Percentiles rank a stretch among this genome's conserved stretches.
These are phyloP conservation scores for Fusarium musae DNA, from an alignment of 2,329 filamentous ascomycete species.

Conservation along the genomic window DNA sequence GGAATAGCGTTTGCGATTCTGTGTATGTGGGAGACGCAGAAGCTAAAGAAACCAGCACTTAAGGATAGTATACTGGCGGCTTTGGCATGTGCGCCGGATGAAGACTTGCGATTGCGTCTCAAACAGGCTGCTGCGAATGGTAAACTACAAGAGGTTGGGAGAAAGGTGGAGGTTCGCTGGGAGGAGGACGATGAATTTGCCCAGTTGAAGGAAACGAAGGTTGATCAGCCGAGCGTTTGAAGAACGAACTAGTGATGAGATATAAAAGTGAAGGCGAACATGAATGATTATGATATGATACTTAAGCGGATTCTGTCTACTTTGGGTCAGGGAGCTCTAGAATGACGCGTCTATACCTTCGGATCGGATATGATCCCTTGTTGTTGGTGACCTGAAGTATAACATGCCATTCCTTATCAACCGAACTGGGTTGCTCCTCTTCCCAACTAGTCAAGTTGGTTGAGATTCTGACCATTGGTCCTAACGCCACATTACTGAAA, in stretches of 20 bases:
- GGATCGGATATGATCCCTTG: neutral
- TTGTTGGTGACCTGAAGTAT: conserved; percentile 17
- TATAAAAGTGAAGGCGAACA: too few species aligned
- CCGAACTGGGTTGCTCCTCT: conserved; percentile 1
- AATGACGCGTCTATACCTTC: neutral
- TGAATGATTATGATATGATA: too few species aligned
- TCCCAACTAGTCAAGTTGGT: neutral
- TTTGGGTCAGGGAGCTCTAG: neutral
- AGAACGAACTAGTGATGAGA: neutral
- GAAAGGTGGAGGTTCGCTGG: neutral
- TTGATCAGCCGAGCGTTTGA: neutral
- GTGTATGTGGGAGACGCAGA: neutral
- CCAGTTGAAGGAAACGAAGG: neutral
- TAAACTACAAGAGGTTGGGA: neutral
- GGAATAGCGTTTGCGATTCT: neutral
- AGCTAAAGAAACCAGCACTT: neutral
- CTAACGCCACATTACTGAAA: neutral
- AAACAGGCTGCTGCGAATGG: neutral
- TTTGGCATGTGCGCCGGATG: neutral
- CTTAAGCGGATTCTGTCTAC: neutral
- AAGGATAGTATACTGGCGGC: neutral
- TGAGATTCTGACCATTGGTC: neutral
- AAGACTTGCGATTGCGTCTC: neutral
- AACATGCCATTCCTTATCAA: conserved; percentile 14
- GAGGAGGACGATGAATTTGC: neutral